phyloP scores from a whole-genome alignment of 2,329 filamentous ascomycete species.

The Monosporascus sp. region DNA sequence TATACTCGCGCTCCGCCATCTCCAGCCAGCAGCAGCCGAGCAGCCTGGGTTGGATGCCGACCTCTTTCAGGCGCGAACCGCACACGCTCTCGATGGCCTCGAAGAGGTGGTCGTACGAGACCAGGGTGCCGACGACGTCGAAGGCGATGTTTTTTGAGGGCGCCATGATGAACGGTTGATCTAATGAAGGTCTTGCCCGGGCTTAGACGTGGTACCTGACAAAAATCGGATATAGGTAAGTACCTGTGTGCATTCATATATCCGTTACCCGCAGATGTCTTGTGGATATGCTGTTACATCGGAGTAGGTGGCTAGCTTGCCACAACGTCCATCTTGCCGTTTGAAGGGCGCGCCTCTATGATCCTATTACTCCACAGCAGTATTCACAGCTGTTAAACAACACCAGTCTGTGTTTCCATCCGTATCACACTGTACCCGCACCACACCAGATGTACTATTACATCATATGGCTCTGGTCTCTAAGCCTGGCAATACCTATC shows the following conservation, averaged over 20 bases:
- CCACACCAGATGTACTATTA: no score
- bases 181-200: no score
- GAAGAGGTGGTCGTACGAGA: conserved; percentile 39
- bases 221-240: neutral
- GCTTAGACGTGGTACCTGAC: neutral
- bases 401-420: neutral
- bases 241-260: neutral
- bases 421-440: no score
- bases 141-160: conserved; percentile 39
- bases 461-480: no score
- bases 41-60: conserved; percentile 34
- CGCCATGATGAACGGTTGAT: neutral
- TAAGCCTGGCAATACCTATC: no score
- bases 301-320: neutral
- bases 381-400: neutral
- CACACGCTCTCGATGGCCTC: conserved; percentile 34
- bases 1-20: conserved; percentile 43
- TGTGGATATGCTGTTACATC: neutral
- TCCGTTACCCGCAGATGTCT: neutral
- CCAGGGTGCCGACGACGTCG: conserved; percentile 47
- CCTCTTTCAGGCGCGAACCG: conserved; percentile 31
- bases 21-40: conserved; percentile 43
- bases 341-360: neutral
- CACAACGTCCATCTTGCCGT: neutral
- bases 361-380: neutral